Percentiles rank a stretch among this genome's conserved stretches.
phyloP scores from a whole-genome alignment of 106 monocot genomes.

The Platanthera guangdongensis region DNA sequence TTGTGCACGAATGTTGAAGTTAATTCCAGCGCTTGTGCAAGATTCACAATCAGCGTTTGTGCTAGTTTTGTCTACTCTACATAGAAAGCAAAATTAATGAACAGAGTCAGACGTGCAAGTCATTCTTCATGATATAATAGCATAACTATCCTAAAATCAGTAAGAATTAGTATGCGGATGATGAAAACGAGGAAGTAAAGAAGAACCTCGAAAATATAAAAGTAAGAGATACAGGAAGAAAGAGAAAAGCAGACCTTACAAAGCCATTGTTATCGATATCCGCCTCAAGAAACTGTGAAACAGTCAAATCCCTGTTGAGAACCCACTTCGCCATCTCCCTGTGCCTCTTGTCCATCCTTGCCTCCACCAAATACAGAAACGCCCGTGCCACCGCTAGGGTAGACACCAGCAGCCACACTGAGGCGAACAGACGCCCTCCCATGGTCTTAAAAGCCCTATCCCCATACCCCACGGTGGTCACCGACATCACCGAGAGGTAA shows the following conservation, averaged over 20 bases:
- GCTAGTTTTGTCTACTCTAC: no score
- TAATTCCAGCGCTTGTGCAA: no score
- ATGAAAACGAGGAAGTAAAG: background rate
- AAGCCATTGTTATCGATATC: slow-evolving; percentile 81
- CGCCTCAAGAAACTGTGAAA: slow-evolving; percentile 72
- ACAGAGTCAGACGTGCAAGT: no score
- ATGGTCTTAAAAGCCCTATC: slow-evolving; percentile 62
- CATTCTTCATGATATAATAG: background rate
- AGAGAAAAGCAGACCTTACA: slow-evolving; percentile 47
- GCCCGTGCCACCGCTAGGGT: slow-evolving; percentile 80
- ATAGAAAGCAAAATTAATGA: no score
- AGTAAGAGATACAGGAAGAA: background rate
- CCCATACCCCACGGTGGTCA: slow-evolving; percentile 92
- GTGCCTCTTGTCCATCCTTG: slow-evolving; percentile 80
- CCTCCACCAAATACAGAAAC: slow-evolving; percentile 78
- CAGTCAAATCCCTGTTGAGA: slow-evolving; percentile 59
- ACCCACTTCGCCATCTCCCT: slow-evolving; percentile 68
- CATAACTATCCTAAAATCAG: background rate
- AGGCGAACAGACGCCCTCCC: slow-evolving; percentile 71
- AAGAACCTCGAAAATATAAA: background rate
- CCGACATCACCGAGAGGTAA: slow-evolving; percentile 89
- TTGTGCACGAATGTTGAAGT: no score
- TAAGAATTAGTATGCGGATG: background rate
- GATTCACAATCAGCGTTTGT: no score
- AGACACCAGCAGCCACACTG: slow-evolving; percentile 68